A percentile compares a stretch with the other conserved stretches of the same genome.
Evolutionary conservation across 2,329 filamentous ascomycete genomes (phyloP).

Genomic region (Tolypocladium inflatum): DNA sequence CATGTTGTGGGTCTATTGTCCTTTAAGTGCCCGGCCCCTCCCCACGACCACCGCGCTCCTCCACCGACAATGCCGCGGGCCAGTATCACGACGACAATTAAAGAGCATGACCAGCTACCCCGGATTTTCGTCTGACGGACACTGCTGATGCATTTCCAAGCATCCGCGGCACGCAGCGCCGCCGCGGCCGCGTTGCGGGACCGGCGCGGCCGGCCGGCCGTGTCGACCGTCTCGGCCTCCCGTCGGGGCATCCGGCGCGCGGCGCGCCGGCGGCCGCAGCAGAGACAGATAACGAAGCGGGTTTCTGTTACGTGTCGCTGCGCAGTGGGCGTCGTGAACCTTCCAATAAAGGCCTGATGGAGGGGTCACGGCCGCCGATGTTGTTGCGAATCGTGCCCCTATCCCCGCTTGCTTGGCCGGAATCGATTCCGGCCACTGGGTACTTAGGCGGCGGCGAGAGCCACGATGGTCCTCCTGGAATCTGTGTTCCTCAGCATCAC

Average conservation of each 20-base stretch:
- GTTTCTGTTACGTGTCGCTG: slow-evolving; percentile 16
- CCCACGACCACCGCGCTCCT: neutral
- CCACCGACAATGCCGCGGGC: neutral
- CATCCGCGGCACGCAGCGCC: neutral
- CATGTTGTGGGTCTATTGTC: slow-evolving; percentile 7
- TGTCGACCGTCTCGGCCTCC: neutral
- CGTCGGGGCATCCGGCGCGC: neutral
- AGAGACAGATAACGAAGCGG: neutral
- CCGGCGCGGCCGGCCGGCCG: neutral
- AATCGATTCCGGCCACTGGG: slow-evolving; percentile 37
- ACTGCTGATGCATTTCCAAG: neutral
- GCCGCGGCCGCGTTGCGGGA: neutral
- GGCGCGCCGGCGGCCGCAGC: neutral
- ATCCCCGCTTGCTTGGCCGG: slow-evolving; percentile 29
- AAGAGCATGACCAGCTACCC: neutral
- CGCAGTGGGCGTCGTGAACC: slow-evolving; percentile 4
- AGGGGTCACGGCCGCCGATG: slow-evolving; percentile 9
- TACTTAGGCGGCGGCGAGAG: slow-evolving; percentile 33
- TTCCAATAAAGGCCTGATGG: slow-evolving; percentile 8
- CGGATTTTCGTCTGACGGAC: neutral
- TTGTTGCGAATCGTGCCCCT: slow-evolving; percentile 9
- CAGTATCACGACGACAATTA: neutral
- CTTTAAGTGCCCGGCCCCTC: slow-evolving; percentile 4
- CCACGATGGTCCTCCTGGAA: slow-evolving; percentile 6
- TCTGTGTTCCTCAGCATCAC: neutral